Base-by-base conservation (phyloP, 257 asterid species). In the Solanum gandarillasii region DNA sequence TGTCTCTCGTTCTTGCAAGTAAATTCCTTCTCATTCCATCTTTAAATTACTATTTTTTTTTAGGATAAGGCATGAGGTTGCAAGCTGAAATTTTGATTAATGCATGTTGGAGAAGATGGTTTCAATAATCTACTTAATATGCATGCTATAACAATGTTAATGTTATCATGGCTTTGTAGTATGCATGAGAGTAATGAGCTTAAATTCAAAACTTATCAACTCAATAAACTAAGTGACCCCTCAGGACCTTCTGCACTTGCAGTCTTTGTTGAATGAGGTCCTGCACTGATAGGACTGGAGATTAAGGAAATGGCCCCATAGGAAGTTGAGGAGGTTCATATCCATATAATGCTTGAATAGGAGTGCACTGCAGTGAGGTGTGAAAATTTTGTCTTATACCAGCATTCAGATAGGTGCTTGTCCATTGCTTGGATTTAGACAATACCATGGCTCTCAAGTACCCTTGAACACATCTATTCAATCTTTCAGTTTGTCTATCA, bases 1-100 rank as follows among this genome's bases (percentile, higher is more conserved):
- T 86, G 94, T 93, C 90, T 90, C 92, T 58, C 94, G 95, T 68
- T 95, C 97, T 90, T 90, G 92, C 90, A 89, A 89, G 99, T 96
- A 91, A 87, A 83, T 9, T 38, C 27, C 25, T 38, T 35, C 8
- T 10, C 5, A 21, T 72, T 5, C 58, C 62, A 7, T 16, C 32
- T 31, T 7, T 1, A 23, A 13, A 3, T 71, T 67, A 41, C 29
- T 3, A 3, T 25, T 55, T 4, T 46, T 43, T 46, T 46, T 4
- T 1, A 46, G 55, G 55, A 46, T 46, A 46, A 46, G 55, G 55
- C 55, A 46, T 46, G 55, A 46, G 55, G 18, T 46, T 46, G 55
- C 55, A 46, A 46, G 55, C 6, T 46, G 18, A 46, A 46, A 46
- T 46, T 46, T 46, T 46, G 55, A 46, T 46, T 46, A 46, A 46